Evolutionary conservation across 2,329 filamentous ascomycete species (phyloP).

Genomic region (Cercospora brassicicola): DNA sequence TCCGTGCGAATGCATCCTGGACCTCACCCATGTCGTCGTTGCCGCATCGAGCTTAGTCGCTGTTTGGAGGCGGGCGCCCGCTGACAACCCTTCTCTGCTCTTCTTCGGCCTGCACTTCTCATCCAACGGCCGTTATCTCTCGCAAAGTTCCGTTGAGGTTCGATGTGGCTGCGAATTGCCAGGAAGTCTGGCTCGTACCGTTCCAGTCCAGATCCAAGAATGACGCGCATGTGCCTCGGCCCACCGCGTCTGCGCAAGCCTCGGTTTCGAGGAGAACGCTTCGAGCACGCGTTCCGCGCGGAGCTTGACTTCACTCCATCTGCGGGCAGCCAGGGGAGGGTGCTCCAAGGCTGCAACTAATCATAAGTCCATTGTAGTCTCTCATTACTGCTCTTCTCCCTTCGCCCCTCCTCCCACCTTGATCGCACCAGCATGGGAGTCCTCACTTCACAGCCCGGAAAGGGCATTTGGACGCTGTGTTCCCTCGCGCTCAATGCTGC

Average conservation of each 20-base stretch:
- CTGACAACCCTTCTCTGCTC: too few species aligned
- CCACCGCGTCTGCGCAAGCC: neutral
- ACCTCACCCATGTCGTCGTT: neutral
- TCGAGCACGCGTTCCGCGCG: neutral
- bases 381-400: neutral
- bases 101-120: too few species aligned
- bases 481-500: constrained; percentile 40
- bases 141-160: neutral
- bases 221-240: neutral
- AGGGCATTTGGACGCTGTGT: constrained; percentile 42
- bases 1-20: neutral
- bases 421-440: constrained; percentile 17
- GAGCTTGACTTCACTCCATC: neutral
- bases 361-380: neutral
- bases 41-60: neutral
- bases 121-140: neutral
- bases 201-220: neutral
- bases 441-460: constrained; percentile 43
- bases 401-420: neutral
- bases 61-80: too few species aligned
- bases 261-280: neutral
- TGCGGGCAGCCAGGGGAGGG: neutral
- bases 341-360: neutral
- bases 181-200: neutral
- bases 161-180: too few species aligned